Evolutionary conservation across 305 asterid genomes (phyloP), one percentile per base, ranked within the genome.

Genomic region (Rubia tinctorum): DNA sequence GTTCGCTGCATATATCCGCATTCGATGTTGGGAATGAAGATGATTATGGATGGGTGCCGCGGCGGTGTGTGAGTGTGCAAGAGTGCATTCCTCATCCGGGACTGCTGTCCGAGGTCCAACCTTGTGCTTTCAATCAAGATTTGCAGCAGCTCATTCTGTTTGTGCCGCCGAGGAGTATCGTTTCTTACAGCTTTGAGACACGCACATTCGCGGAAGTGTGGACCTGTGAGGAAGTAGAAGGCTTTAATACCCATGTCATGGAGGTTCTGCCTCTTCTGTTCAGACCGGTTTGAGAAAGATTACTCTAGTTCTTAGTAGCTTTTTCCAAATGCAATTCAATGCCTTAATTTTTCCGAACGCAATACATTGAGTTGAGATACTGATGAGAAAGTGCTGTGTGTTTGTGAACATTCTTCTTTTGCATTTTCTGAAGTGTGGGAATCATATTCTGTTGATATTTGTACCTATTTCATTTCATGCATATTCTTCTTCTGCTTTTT

Each of bases 111-210:
- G 14, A 51, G 27, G 27, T 79, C 42, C 58, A 40, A 56, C 80
- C 83, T 4, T 66, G 80, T 22, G 80, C 77, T 20, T 79, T 79
- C 34, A 75, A 79, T 66, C 69, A 75, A 2, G 82, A 75, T 75
- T 67, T 79, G 75, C 80, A 71, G 66, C 64, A 71, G 25, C 45
- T 79, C 30, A 71, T 65, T 75, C 39, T 79, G 9, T 60, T 44
- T 47, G 63, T 71, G 30, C 55, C 73, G 40, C 77, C 82, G 5
- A 66, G 25, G 15, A 58, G 63, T 18, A 79, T 79, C 14, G 64
- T 42, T 61, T 44, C 77, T 25, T 79, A 71, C 39, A 79, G 82
- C 68, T 65, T 75, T 64, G 82, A 79, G 53, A 75, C 75, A 22
- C 51, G 23, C 22, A n/a, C 72, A 45, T 56, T 72, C 18, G 64